A percentile compares a stretch with the other conserved stretches of the same genome.
Evolutionary conservation across 768 basidiomycete genomes (phyloP).

Genomic region (Boletus sp.): DNA sequence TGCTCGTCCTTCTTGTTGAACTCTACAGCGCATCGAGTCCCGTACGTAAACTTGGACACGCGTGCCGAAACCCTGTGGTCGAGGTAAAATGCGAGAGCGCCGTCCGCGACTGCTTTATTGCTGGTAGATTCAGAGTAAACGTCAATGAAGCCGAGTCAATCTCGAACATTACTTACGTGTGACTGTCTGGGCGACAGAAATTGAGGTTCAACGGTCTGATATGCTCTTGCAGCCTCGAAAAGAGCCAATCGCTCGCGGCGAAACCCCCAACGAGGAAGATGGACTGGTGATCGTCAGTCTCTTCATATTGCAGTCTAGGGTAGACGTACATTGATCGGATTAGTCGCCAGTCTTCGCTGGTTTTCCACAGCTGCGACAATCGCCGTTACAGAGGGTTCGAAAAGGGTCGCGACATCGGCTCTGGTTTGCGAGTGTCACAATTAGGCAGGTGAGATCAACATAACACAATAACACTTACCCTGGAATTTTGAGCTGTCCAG

Average conservation of each 20-base stretch:
- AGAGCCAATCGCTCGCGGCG: slow-evolving; percentile 45
- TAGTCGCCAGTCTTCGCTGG: slow-evolving; percentile 18
- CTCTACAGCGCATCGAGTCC: slow-evolving; percentile 30
- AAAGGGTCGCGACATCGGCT: slow-evolving; percentile 30
- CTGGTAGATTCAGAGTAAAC: slow-evolving; percentile 21
- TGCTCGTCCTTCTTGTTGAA: slow-evolving; percentile 31
- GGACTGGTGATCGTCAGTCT: slow-evolving; percentile 20
- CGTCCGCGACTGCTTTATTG: slow-evolving; percentile 47
- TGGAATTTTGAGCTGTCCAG: slow-evolving; percentile 46
- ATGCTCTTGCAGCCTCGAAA: slow-evolving; percentile 27
- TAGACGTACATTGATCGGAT: slow-evolving; percentile 25
- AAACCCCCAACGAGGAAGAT: slow-evolving; percentile 48
- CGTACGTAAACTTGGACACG: slow-evolving; percentile 41
- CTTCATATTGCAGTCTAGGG: background rate
- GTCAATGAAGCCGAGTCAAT: background rate
- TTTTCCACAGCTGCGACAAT: slow-evolving; percentile 27
- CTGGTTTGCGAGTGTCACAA: slow-evolving; percentile 10
- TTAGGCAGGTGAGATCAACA: background rate
- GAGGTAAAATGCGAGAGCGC: slow-evolving; percentile 43
- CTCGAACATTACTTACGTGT: slow-evolving; percentile 39
- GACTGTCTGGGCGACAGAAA: slow-evolving; percentile 50
- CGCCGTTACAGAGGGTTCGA: slow-evolving; percentile 25
- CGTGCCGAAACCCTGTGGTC: slow-evolving; percentile 42
- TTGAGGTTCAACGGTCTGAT: slow-evolving; percentile 37
- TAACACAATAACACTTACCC: slow-evolving; percentile 22